Base-by-base conservation (phyloP, 345 rosid genomes). In the Mercurialis annua region DNA sequence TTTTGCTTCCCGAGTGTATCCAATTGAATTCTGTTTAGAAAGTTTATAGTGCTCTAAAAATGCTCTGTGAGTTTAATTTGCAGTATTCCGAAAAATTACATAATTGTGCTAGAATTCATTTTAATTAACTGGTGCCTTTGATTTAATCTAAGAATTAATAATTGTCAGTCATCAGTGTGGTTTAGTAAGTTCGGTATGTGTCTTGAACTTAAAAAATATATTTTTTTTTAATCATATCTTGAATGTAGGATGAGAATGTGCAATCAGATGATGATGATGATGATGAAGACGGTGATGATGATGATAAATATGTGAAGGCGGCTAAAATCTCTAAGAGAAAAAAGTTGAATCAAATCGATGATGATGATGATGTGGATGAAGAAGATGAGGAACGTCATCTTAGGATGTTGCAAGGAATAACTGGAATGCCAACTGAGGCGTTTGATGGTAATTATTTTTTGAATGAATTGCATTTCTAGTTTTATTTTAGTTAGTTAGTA, bases 401-500 rank as follows among this genome's bases (percentile, higher is more conserved):
- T 70, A 85, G 92, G 67, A 87, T 93, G 98, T 81, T 93, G 83
- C 80, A 88, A 70, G 80, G 74, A 67, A 77, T 93, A 72, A 92
- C 96, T 52, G 96, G 97, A 78, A 77, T 92, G 89, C 92, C 92
- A 7, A 79, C 77, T 54, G 92, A 84, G 65, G 96, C 87, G 36
- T 88, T 90, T 78, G 77, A 82, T 75, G 94, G 98, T 92, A 81
- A 21, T 9, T 3, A 17, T 14, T 20, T 21, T 33, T 8, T 34
- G 16, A 47, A 30, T 54, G 8, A 46, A 42, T 29, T 55, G 10
- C 42, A 7, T 40, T 57, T 24, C 42, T 18, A 48, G 58, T 58
- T 36, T 10, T 58, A n/a, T 52, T n/a, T n/a, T 27, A 11, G 2
- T 31, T 73, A 11, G 2, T 33, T 68, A 12, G 20, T 47, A 0